These are phyloP conservation scores for Aspergillus avenaceus DNA, from an alignment of 495 filamentous ascomycete species.

Conservation along the genomic window DNA sequence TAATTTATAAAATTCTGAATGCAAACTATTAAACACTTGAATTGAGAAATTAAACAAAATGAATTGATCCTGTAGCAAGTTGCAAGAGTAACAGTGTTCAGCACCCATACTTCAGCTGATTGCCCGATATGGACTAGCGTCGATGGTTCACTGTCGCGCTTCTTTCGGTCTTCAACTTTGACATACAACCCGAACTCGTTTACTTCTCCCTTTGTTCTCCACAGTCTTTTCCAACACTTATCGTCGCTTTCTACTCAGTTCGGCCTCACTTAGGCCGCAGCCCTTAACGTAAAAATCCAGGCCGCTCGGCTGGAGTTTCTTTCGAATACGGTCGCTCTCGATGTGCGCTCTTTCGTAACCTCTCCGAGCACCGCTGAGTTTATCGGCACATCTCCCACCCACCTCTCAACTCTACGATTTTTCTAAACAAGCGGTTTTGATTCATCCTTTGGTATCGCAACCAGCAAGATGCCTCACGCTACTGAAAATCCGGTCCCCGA, in stretches of 20 bases:
- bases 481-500: constrained; percentile 27
- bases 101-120: constrained; percentile 9
- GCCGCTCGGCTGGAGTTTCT: background rate
- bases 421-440: background rate
- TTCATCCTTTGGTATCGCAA: background rate
- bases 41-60: no score
- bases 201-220: background rate
- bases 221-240: background rate
- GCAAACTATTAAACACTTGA: no score
- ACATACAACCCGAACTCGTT: background rate
- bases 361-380: background rate
- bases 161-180: constrained; percentile 2
- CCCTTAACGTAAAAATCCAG: no score
- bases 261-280: no score
- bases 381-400: background rate
- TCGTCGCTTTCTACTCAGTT: background rate
- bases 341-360: constrained; percentile 1
- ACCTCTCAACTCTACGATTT: background rate
- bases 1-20: no score
- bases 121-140: constrained; percentile 20
- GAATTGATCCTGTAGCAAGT: no score
- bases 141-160: background rate
- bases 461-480: constrained; percentile 46
- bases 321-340: background rate
- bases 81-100: background rate